Evolutionary conservation across 768 basidiomycete genomes (phyloP), one percentile per base, ranked within the genome.

Genomic region (Suillus bovinus): DNA sequence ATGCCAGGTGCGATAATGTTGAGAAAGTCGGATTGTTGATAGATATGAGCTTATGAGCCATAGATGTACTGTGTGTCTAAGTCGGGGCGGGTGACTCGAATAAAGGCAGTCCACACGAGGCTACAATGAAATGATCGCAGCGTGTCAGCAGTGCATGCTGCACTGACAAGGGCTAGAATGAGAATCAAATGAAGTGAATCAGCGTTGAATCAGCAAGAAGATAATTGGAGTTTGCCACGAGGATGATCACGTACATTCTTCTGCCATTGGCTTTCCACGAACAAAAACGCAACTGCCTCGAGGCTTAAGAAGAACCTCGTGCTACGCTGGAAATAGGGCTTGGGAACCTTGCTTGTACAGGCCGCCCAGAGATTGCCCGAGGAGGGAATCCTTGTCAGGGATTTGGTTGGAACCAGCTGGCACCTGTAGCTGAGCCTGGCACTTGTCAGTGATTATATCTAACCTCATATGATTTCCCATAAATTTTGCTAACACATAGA

Each of bases 1-100:
- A 84, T 82, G 70, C 64, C 63, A 58, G 31, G 61, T 33, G 46
- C 22, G 68, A 65, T 61, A 6, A 41, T 27, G 27, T 27, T 27
- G 47, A 47, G 27, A 68, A 38, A 24, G 24, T 56, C 33, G 22
- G 22, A 36, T 50, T 38, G 33, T 24, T 53, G 61, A 17, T 29
- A 47, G 50, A 47, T 63, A 44, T 57, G 24, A n/a, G 41, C 31
- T 54, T 31, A 59, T 20, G 20, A 44, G 27, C 38, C 64, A 67
- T 67, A 62, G 63, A 65, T 67, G 33, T 53, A 55, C 34, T 55
- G 2, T 34, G 50, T 31, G 8, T n/a, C 31, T n/a, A 31, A 56
- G 29, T 29, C 61, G 55, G 29, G 27, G 33, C 59, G 59, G 59
- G 59, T 63, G 62, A 61, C 59, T 55, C 44, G 61, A 65, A 46